These are phyloP conservation scores for Cladosporium sp. DNA, from an alignment of 2,329 filamentous ascomycete genomes.

Conservation along the genomic window DNA sequence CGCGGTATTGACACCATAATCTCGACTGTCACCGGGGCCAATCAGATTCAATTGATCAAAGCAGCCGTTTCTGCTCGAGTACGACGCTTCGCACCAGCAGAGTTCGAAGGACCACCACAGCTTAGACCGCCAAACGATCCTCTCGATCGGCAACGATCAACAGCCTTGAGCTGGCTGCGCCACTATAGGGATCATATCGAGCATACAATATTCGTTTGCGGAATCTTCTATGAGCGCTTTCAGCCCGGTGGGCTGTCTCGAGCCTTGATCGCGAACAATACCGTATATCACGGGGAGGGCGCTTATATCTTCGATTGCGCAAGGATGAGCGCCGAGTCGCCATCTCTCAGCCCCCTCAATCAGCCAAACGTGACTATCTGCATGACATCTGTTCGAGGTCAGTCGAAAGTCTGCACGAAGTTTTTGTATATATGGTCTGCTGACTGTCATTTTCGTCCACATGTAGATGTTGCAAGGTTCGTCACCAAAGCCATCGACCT, in stretches of 20 bases:
- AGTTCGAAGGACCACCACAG: slow-evolving; percentile 64
- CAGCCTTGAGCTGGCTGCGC: slow-evolving; percentile 55
- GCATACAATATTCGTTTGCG: slow-evolving; percentile 69
- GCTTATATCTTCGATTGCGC: slow-evolving; percentile 64
- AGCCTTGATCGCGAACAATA: slow-evolving; percentile 56
- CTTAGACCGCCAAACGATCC: slow-evolving; percentile 54
- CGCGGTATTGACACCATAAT: slow-evolving; percentile 70
- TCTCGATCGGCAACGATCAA: slow-evolving; percentile 56
- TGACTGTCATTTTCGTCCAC: too few relatives aligned
- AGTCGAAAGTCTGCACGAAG: background rate
- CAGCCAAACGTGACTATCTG: slow-evolving; percentile 52
- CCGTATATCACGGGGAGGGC: slow-evolving; percentile 53
- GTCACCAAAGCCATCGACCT: slow-evolving; percentile 66
- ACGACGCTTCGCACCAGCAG: slow-evolving; percentile 67
- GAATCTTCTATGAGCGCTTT: slow-evolving; percentile 72
- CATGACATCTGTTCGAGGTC: slow-evolving; percentile 58
- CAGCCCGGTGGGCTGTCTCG: slow-evolving; percentile 61
- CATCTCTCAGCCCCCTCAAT: slow-evolving; percentile 50
- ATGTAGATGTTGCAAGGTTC: slow-evolving; percentile 63
- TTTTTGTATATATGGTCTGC: too few relatives aligned
- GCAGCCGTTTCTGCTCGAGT: slow-evolving; percentile 63
- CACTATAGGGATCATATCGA: slow-evolving; percentile 57
- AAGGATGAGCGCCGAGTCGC: slow-evolving; percentile 55
- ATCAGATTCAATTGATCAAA: slow-evolving; percentile 68
- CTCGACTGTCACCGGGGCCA: slow-evolving; percentile 63